These are phyloP conservation scores for Saprolegnia parasitica DNA, from an alignment of 352 stramenopile species.

Conservation along the genomic window DNA sequence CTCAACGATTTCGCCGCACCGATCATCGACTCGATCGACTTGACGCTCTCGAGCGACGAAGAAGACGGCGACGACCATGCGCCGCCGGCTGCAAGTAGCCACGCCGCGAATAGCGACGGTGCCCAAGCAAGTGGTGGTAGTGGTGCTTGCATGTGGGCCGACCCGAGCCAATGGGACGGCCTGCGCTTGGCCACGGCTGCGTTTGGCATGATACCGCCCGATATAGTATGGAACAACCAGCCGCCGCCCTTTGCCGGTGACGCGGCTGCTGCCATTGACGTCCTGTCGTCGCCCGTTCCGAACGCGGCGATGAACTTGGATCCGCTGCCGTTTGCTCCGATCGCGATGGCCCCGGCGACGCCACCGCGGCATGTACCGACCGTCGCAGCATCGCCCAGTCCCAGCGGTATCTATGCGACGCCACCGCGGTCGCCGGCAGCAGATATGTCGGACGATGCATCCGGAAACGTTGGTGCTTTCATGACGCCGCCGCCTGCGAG, in stretches of 20 bases:
- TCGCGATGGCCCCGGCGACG: not conserved
- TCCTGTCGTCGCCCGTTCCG: not conserved
- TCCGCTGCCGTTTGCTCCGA: not conserved
- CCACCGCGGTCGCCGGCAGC: too few relatives aligned
- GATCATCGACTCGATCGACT: conserved; percentile 64
- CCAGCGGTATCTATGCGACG: too few relatives aligned
- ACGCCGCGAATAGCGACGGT: not conserved
- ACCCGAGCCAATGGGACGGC: too few relatives aligned
- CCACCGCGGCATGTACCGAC: too few relatives aligned
- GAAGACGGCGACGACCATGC: conserved; percentile 42
- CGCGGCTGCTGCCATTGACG: not conserved
- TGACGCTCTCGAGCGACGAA: conserved; percentile 62
- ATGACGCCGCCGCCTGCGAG: too few relatives aligned
- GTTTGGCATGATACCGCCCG: not conserved
- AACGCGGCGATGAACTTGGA: not conserved
- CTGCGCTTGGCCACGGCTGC: too few relatives aligned
- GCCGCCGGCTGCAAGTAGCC: not conserved
- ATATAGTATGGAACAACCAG: not conserved
- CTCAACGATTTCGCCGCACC: conserved; percentile 28
- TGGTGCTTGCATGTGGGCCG: too few relatives aligned
- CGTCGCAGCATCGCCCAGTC: too few relatives aligned
- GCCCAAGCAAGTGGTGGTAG: too few relatives aligned
- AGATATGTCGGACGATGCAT: too few relatives aligned
- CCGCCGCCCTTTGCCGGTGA: not conserved
- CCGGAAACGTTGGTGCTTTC: too few relatives aligned